A percentile compares a stretch with the other conserved stretches of the same genome.
phyloP scores from a whole-genome alignment of 1,284 basidiomycete species.

The Trichosporon coremiiforme region DNA sequence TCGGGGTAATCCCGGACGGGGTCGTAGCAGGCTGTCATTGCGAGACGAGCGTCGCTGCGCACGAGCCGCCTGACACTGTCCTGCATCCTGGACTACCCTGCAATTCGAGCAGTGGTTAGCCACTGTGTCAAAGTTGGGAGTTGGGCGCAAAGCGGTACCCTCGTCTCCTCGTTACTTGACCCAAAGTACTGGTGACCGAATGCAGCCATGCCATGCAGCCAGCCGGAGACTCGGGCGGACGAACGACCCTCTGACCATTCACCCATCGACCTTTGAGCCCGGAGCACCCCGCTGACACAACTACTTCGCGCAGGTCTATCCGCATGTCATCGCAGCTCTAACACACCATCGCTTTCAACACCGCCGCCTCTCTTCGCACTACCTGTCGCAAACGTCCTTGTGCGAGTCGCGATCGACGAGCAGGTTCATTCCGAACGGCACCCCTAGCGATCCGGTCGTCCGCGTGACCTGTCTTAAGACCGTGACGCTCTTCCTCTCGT shows the following conservation, averaged over 20 bases:
- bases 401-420: constrained; percentile 2
- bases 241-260: neutral
- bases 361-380: neutral
- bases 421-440: neutral
- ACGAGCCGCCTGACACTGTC: neutral
- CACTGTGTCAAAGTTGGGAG: neutral
- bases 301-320: neutral
- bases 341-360: neutral
- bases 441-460: neutral
- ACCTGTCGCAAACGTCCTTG: neutral
- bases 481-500: neutral
- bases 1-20: neutral
- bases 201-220: neutral
- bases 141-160: constrained; percentile 7
- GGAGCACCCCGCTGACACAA: constrained; percentile 14
- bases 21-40: neutral
- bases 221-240: neutral
- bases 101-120: constrained; percentile 5
- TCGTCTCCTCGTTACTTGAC: constrained; percentile 12
- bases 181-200: neutral
- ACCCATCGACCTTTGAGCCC: constrained; percentile 1
- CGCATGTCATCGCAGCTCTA: constrained; percentile 16
- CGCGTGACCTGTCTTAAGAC: constrained; percentile 1
- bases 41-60: neutral
- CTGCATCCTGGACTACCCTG: neutral